Percentiles rank a stretch among this genome's conserved stretches.
Evolutionary conservation across 768 basidiomycete species (phyloP).

Genomic region (Gyrodon lividus): DNA sequence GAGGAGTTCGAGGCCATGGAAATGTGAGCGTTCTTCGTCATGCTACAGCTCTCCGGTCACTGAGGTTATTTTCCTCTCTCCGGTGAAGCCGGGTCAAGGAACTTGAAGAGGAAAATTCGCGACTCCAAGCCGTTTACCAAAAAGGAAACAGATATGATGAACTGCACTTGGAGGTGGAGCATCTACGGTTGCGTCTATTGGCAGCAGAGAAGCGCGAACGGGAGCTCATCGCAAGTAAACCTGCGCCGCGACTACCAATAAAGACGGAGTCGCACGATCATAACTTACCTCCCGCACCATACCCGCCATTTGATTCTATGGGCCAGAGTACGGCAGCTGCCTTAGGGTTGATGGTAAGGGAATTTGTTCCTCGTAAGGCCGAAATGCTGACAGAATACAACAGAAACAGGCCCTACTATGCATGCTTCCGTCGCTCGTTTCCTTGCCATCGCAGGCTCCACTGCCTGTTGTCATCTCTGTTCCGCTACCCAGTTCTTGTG

Average conservation of each 20-base stretch:
- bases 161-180: slow-evolving; percentile 60
- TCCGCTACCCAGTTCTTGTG: slow-evolving; percentile 39
- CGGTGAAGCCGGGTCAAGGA: slow-evolving; percentile 71
- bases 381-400: slow-evolving; percentile 15
- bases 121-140: slow-evolving; percentile 61
- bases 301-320: slow-evolving; percentile 30
- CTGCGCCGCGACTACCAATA: slow-evolving; percentile 38
- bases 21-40: slow-evolving; percentile 56
- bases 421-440: slow-evolving; percentile 71
- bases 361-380: not conserved
- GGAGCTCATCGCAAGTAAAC: slow-evolving; percentile 53
- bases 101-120: slow-evolving; percentile 80
- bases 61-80: slow-evolving; percentile 21
- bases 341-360: slow-evolving; percentile 66
- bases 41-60: slow-evolving; percentile 6
- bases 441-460: slow-evolving; percentile 58
- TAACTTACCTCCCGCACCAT: slow-evolving; percentile 44
- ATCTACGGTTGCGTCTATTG: slow-evolving; percentile 62
- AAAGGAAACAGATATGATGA: slow-evolving; percentile 38
- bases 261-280: slow-evolving; percentile 63
- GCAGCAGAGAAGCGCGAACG: slow-evolving; percentile 66
- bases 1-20: slow-evolving; percentile 93
- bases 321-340: slow-evolving; percentile 62
- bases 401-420: slow-evolving; percentile 69
- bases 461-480: slow-evolving; percentile 57